A percentile compares a stretch with the other conserved stretches of the same genome.
phyloP scores from a whole-genome alignment of 2,329 filamentous ascomycete genomes.

The Fusarium paranaense region DNA sequence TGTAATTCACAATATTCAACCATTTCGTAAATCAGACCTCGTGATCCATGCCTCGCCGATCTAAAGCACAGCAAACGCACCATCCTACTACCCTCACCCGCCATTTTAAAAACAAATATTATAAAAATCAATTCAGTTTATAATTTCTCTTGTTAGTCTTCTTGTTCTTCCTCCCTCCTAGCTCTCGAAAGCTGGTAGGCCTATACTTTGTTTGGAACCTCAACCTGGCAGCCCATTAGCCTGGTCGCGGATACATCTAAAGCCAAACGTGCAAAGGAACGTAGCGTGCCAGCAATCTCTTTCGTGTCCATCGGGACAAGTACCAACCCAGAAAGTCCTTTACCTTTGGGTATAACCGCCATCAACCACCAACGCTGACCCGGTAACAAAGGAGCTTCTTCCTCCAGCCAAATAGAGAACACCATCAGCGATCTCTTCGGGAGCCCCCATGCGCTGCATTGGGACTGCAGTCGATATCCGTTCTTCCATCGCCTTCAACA shows the following conservation, averaged over 20 bases:
- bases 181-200: not conserved
- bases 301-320: not conserved
- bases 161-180: not conserved
- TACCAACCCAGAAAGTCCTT: not conserved
- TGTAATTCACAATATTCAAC: not conserved
- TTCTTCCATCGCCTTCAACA: constrained; percentile 44
- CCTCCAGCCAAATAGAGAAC: constrained; percentile 43
- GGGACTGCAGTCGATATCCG: constrained; percentile 38
- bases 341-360: constrained; percentile 34
- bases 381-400: constrained; percentile 38
- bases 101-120: not conserved
- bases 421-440: constrained; percentile 46
- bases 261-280: not conserved
- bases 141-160: not conserved
- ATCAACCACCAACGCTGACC: constrained; percentile 32
- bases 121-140: not conserved
- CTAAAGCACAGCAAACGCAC: not conserved
- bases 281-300: not conserved
- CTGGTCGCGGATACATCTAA: not conserved
- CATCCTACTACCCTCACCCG: too few species aligned
- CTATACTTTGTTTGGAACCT: constrained; percentile 1
- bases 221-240: not conserved
- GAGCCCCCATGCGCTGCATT: constrained; percentile 43
- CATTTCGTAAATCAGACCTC: not conserved
- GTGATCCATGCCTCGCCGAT: not conserved